phyloP scores from a whole-genome alignment of 1,284 basidiomycete genomes.

The Earliella scabrosa region DNA sequence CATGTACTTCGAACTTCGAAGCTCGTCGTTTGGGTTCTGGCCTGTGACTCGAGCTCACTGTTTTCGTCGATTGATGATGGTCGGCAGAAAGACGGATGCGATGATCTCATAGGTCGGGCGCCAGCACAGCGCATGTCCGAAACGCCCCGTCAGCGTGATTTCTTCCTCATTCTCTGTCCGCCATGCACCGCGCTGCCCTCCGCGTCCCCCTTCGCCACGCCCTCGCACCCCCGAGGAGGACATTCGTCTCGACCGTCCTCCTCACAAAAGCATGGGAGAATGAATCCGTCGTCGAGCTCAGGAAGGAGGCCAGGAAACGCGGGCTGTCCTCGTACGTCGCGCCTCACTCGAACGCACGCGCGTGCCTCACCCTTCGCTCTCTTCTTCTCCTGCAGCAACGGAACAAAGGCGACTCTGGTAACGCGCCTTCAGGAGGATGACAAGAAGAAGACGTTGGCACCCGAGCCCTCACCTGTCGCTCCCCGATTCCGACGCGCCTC shows the following conservation, averaged over 20 bases:
- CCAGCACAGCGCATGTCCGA: constrained; percentile 6
- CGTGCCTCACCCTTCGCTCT: constrained; percentile 3
- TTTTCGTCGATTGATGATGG: neutral
- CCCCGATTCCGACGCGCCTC: constrained; percentile 39
- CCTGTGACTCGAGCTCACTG: too few species aligned
- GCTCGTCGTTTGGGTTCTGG: too few species aligned
- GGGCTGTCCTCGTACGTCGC: constrained; percentile 64
- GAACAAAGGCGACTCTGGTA: constrained; percentile 58
- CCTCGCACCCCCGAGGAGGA: constrained; percentile 26
- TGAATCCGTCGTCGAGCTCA: constrained; percentile 63
- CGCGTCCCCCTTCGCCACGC: constrained; percentile 27
- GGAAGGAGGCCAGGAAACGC: constrained; percentile 65
- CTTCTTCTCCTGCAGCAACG: constrained; percentile 61
- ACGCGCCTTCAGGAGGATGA: constrained; percentile 59
- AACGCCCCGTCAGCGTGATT: neutral
- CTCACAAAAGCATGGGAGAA: constrained; percentile 68
- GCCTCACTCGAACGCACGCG: constrained; percentile 1
- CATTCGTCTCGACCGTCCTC: constrained; percentile 70
- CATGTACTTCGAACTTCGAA: too few species aligned
- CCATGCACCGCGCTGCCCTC: constrained; percentile 43
- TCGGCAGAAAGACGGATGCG: neutral
- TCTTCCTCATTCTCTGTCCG: constrained; percentile 10
- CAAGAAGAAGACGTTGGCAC: constrained; percentile 28
- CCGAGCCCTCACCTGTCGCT: constrained; percentile 19
- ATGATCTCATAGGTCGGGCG: constrained; percentile 23